Base-by-base conservation (phyloP, 2,329 filamentous ascomycete genomes). In the Colletotrichum tropicale region DNA sequence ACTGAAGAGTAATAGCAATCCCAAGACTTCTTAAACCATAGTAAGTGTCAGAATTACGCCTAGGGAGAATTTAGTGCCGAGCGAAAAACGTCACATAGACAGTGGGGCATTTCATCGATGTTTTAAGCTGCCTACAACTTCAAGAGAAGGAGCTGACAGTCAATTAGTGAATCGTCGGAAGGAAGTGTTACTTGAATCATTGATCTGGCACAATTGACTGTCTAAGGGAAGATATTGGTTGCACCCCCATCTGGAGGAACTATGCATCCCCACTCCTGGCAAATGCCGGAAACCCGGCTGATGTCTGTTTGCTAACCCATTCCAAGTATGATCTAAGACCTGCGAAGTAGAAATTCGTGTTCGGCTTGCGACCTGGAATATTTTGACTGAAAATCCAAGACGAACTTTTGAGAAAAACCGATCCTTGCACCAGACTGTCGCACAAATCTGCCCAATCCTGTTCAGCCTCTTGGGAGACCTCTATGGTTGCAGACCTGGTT, bases 111-210 rank as follows among this genome's bases (percentile, higher is more conserved):
- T 1, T 48, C 18, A 7, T 21, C 18, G 43, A 48, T 21, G 3
- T 12, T 21, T 21, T 21, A 1, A 21, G 43, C 10, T 48, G 43
- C n/a, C 10, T 7, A 0, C 6, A 48, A 18, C 9, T 43, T 43
- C 18, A 12, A 21, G n/a, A 13, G 5, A 7, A 13, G 5, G 0
- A 48, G 3, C 18, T 48, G 1, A 48, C 1, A 21, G n/a, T 48
- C 10, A 4, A 0, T n/a, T 0, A 3, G 10, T 48, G 18, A 12
- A 12, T 0, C 2, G 6, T 21, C 18, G 9, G 1, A 48, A 21
- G 0, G 6, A 48, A 48, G n/a, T 2, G 43, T 48, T 12, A 6
- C 21, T 48, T 12, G 9, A 21, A 48, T 0, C 8, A 12, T n/a
- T 48, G n/a, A 21, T 48, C 18, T n/a, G 5, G 10, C 43, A 48